Percentiles rank a stretch among this genome's conserved stretches.
phyloP scores from a whole-genome alignment of 2,329 filamentous ascomycete genomes.

The Pyricularia grisea region DNA sequence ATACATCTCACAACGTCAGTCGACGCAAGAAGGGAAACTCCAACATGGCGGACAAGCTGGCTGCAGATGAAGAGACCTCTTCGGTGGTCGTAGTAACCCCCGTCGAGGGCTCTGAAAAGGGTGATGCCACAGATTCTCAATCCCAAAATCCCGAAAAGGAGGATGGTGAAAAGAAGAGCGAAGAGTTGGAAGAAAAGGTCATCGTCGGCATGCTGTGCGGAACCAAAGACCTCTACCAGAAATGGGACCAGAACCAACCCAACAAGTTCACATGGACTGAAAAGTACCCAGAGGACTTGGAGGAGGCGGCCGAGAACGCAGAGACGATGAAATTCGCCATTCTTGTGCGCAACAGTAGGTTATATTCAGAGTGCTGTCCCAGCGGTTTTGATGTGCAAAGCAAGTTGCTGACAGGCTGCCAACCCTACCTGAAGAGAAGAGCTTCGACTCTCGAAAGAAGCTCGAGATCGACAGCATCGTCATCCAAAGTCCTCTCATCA shows the following conservation, averaged over 20 bases:
- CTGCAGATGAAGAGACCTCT: conserved; percentile 2
- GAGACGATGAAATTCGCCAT: conserved; percentile 49
- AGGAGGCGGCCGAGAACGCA: conserved; percentile 45
- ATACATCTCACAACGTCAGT: neutral
- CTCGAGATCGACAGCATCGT: conserved; percentile 51
- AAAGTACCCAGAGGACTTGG: conserved; percentile 38
- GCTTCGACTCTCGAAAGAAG: conserved; percentile 45
- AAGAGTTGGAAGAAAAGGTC: conserved; percentile 5
- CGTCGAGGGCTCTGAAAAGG: neutral
- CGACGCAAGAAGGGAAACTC: neutral
- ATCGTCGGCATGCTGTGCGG: conserved; percentile 8
- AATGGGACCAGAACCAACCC: conserved; percentile 8
- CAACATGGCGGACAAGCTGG: neutral
- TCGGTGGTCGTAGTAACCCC: conserved; percentile 4
- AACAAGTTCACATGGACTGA: conserved; percentile 35
- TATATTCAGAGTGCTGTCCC: neutral
- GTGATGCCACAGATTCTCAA: neutral
- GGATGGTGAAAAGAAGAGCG: conserved; percentile 1
- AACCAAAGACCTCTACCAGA: conserved; percentile 10
- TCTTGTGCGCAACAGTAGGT: conserved; percentile 36
- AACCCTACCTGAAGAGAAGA: conserved; percentile 21
- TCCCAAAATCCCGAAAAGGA: neutral
- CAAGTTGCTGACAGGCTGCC: neutral
- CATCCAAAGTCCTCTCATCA: conserved; percentile 52
- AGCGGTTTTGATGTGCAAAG: neutral